Conservation (phyloP, 164 flowering plant genomes). For the Piper betle region DNA sequence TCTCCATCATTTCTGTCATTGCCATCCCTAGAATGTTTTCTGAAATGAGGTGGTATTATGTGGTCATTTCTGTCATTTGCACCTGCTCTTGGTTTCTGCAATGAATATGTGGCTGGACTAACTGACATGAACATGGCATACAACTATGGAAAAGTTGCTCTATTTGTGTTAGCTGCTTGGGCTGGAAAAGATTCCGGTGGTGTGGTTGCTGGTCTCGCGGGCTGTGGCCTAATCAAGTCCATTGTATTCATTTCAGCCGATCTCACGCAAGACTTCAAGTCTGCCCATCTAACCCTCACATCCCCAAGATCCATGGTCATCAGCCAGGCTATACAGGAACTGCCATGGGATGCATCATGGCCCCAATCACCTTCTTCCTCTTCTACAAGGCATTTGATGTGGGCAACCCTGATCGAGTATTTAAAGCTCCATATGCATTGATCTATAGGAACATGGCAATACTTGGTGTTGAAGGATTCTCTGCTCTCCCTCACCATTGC, state of each 20-base stretch:
- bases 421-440: slow-evolving; percentile 82
- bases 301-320: slow-evolving; percentile 83
- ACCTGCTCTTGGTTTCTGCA: slow-evolving; percentile 80
- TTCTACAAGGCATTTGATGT: slow-evolving; percentile 92
- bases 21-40: slow-evolving; percentile 81
- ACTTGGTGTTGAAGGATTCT: slow-evolving; percentile 80
- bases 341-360: slow-evolving; percentile 77
- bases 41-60: slow-evolving; percentile 70
- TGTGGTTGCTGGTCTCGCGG: slow-evolving; percentile 78
- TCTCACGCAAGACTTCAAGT: slow-evolving; percentile 87
- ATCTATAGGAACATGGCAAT: slow-evolving; percentile 91
- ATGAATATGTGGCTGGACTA: slow-evolving; percentile 85
- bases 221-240: slow-evolving; percentile 81
- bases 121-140: slow-evolving; percentile 95
- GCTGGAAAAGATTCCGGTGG: slow-evolving; percentile 62
- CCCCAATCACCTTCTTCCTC: slow-evolving; percentile 71
- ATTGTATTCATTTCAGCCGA: slow-evolving; percentile 70
- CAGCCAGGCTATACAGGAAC: slow-evolving; percentile 80
- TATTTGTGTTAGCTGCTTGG: slow-evolving; percentile 61
- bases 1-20: slow-evolving; percentile 52
- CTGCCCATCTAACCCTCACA: slow-evolving; percentile 76
- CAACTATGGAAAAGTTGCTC: slow-evolving; percentile 87
- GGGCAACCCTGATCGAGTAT: slow-evolving; percentile 73
- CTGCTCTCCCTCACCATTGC: slow-evolving; percentile 77
- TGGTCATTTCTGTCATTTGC: slow-evolving; percentile 65